phyloP scores from a whole-genome alignment of 805 yeast species.

The Starmerella floris region DNA sequence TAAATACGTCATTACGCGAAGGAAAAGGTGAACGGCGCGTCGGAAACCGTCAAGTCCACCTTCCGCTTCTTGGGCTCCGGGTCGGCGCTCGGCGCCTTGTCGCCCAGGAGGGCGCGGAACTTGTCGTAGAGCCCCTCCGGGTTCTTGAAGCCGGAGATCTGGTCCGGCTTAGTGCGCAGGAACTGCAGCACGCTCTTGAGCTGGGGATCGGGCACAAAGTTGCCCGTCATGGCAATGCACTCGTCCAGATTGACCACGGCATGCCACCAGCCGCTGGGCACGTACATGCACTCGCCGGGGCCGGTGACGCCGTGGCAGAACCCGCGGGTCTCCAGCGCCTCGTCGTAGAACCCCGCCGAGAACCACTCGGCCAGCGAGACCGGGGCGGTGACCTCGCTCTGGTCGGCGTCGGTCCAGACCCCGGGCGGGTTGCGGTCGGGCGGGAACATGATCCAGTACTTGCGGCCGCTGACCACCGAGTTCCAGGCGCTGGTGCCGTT shows the following conservation, averaged over 20 bases:
- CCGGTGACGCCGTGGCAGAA: conserved; percentile 60
- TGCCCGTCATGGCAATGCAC: conserved; percentile 69
- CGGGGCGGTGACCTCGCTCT: conserved; percentile 82
- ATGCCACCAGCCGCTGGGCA: conserved; percentile 98
- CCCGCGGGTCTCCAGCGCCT: conserved; percentile 34
- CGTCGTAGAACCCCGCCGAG: conserved; percentile 64
- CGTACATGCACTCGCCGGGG: conserved; percentile 75
- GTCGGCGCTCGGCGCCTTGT: conserved; percentile 28
- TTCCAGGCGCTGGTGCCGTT: conserved; percentile 89
- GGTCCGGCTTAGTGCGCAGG: conserved; percentile 51
- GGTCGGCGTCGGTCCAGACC: conserved; percentile 58
- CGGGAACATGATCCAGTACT: conserved; percentile 83
- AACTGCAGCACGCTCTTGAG: conserved; percentile 52
- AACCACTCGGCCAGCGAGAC: conserved; percentile 92
- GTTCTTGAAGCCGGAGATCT: conserved; percentile 58
- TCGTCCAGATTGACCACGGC: conserved; percentile 67
- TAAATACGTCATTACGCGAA: too few species aligned
- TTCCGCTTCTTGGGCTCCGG: conserved; percentile 7
- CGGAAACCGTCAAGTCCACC: conserved; percentile 1
- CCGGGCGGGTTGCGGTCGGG: conserved; percentile 73
- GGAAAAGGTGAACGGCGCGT: conserved; percentile 13
- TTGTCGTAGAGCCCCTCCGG: conserved; percentile 48
- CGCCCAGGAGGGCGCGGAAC: conserved; percentile 41
- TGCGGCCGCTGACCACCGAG: conserved; percentile 56
- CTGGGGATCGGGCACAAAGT: conserved; percentile 58